Evolutionary conservation across 305 asterid genomes (phyloP).

Genomic region (Ilex paraguariensis): DNA sequence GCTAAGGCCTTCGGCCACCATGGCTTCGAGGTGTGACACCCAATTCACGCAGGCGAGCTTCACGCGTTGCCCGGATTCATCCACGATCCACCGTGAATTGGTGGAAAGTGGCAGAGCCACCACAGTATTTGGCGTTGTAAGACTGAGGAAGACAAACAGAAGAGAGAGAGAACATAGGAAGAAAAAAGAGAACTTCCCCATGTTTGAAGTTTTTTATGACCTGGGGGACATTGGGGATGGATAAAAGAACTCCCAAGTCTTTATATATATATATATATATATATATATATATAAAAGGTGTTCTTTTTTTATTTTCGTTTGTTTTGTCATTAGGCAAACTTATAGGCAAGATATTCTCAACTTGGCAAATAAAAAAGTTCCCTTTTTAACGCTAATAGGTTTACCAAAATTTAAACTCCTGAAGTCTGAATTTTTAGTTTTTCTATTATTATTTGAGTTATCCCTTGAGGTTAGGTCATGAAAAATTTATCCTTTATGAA

Average conservation of each 20-base stretch:
- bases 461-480: too few relatives aligned
- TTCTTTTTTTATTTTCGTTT: too few relatives aligned
- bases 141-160: background rate
- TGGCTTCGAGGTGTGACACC: conserved; percentile 78
- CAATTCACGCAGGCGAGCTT: conserved; percentile 87
- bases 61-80: conserved; percentile 59
- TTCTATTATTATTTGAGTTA: too few relatives aligned
- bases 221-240: background rate
- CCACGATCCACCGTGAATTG: conserved; percentile 75
- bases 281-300: too few relatives aligned
- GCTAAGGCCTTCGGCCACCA: conserved; percentile 95
- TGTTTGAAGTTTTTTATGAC: conserved; percentile 11
- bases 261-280: too few relatives aligned
- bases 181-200: conserved; percentile 19
- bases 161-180: conserved; percentile 6
- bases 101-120: conserved; percentile 54
- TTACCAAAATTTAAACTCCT: too few relatives aligned
- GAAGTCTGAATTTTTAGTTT: too few relatives aligned
- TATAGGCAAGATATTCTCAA: too few relatives aligned
- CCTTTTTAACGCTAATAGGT: too few relatives aligned
- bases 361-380: too few relatives aligned
- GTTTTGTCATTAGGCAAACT: too few relatives aligned
- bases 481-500: too few relatives aligned
- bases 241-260: background rate
- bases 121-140: background rate